phyloP scores from a whole-genome alignment of 202 grass and related monocot genomes.

The Schoenoplectus triqueter region DNA sequence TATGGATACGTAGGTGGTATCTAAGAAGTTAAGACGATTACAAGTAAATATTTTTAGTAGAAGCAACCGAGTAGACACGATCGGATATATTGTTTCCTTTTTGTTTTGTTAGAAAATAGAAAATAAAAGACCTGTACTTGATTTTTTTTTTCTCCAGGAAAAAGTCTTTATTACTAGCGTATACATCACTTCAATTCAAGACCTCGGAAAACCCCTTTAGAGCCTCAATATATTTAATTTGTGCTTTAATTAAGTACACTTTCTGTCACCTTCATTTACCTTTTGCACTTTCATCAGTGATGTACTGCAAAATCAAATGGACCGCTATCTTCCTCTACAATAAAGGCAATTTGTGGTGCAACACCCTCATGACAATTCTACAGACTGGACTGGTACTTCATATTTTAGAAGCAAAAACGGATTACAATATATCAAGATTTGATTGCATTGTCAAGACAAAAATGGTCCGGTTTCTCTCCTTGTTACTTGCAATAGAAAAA shows the following conservation, averaged over 20 bases:
- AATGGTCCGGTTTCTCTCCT: background rate
- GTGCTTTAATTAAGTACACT: background rate
- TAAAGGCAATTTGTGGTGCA: too few species aligned
- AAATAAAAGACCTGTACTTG: too few species aligned
- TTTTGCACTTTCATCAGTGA: background rate
- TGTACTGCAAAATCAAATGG: too few species aligned
- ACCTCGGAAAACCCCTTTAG: too few species aligned
- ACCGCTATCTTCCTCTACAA: too few species aligned
- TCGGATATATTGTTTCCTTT: too few species aligned
- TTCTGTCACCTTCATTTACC: background rate
- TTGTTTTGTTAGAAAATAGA: too few species aligned
- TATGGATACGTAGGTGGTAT: background rate
- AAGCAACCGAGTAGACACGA: background rate
- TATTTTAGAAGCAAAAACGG: background rate
- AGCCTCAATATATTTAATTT: too few species aligned
- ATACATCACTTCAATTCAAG: too few species aligned
- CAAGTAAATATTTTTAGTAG: background rate
- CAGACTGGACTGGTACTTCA: background rate
- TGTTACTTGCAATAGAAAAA: slow-evolving; percentile 4
- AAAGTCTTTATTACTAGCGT: too few species aligned
- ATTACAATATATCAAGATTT: background rate
- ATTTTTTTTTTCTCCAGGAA: too few species aligned
- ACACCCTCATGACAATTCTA: background rate
- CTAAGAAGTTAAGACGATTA: background rate
- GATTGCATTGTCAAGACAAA: background rate